These are phyloP conservation scores for Ziziphus jujuba DNA, from an alignment of 306 rosid species.

Conservation along the genomic window DNA sequence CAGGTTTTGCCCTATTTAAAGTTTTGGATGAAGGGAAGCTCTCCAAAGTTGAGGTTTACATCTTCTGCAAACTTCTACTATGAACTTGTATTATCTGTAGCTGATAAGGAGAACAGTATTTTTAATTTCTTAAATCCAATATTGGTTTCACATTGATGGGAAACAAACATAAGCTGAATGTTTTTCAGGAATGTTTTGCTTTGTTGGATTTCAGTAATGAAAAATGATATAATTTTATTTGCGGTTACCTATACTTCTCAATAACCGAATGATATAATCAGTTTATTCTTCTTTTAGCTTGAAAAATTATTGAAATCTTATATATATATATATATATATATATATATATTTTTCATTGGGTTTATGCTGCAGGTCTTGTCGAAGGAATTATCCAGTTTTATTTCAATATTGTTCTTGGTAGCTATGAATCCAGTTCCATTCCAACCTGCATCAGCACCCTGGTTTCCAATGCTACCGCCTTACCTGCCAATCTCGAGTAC, in stretches of 20 bases:
- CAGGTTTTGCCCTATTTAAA: constrained; percentile 78
- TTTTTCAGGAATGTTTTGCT: too few relatives aligned
- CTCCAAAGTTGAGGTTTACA: constrained; percentile 65
- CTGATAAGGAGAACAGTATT: neutral
- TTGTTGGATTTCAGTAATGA: too few relatives aligned
- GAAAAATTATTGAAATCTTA: too few relatives aligned
- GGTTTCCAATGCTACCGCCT: neutral
- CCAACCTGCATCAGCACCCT: neutral
- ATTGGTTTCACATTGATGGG: too few relatives aligned
- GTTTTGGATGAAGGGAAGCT: constrained; percentile 81
- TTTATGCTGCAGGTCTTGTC: constrained; percentile 54
- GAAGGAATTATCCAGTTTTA: constrained; percentile 48
- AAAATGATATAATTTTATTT: neutral
- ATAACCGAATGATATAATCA: neutral
- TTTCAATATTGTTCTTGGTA: neutral
- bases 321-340: neutral
- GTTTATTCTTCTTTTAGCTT: too few relatives aligned
- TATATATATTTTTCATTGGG: too few relatives aligned
- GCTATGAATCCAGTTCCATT: constrained; percentile 3
- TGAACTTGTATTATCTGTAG: neutral
- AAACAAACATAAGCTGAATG: too few relatives aligned
- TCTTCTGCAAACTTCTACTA: neutral
- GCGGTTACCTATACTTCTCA: neutral
- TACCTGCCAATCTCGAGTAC: neutral
- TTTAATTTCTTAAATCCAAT: neutral